These are phyloP conservation scores for Pythium coloratum DNA, from an alignment of 352 stramenopile genomes.

Conservation along the genomic window DNA sequence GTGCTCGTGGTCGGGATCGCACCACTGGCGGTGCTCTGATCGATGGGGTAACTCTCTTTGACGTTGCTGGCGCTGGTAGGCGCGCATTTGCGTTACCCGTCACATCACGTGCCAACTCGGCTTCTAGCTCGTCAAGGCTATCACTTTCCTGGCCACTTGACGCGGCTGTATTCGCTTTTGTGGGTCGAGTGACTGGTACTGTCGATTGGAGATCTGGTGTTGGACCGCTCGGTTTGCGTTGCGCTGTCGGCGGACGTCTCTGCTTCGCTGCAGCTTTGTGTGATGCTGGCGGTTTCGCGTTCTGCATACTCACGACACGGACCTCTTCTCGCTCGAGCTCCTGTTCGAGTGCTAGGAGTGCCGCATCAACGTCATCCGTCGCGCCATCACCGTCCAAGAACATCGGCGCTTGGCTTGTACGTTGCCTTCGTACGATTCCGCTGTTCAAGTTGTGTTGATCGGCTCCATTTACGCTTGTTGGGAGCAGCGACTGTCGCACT, in stretches of 20 bases:
- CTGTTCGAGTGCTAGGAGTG: conserved; percentile 17
- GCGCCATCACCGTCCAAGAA: background rate
- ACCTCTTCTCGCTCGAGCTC: conserved; percentile 18
- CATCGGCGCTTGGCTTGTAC: background rate
- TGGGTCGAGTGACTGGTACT: conserved; percentile 1
- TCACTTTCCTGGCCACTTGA: conserved; percentile 30
- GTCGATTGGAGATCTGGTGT: background rate
- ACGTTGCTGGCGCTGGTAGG: background rate
- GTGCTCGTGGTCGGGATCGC: background rate
- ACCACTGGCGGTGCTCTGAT: background rate
- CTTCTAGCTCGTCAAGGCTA: conserved; percentile 45
- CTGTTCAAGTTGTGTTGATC: background rate
- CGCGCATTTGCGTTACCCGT: background rate
- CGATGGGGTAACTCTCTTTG: background rate
- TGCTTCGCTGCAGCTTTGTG: background rate
- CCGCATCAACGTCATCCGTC: conserved; percentile 15
- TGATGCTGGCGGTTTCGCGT: background rate
- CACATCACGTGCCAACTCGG: conserved; percentile 27
- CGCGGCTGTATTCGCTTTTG: conserved; percentile 23
- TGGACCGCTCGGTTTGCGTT: background rate
- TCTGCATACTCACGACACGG: background rate
- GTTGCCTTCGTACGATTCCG: background rate
- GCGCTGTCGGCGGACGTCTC: background rate
- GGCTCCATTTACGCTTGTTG: background rate
- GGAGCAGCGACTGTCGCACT: conserved; percentile 4